Evolutionary conservation across 495 filamentous ascomycete genomes (phyloP).

Genomic region (Hypoxylon trugodes): DNA sequence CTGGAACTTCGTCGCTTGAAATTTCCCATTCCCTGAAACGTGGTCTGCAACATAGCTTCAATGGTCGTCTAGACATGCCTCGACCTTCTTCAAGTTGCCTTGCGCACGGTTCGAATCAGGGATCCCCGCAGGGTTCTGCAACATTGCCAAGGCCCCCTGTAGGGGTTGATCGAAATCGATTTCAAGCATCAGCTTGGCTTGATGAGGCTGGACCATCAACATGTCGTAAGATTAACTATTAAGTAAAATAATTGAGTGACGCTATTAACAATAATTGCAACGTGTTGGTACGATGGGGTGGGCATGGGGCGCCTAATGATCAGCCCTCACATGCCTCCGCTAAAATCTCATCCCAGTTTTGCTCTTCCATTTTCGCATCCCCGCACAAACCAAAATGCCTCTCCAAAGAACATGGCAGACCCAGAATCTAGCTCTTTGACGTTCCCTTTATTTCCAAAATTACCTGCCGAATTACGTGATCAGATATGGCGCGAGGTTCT

Average conservation of each 20-base stretch:
- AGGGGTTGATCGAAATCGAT: slow-evolving; percentile 10
- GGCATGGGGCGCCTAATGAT: no score
- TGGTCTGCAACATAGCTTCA: slow-evolving; percentile 20
- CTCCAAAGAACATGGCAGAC: background rate
- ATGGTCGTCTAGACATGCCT: slow-evolving; percentile 33
- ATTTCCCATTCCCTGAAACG: slow-evolving; percentile 34
- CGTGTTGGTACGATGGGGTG: no score
- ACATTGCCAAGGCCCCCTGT: slow-evolving; percentile 32
- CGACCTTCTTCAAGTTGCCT: slow-evolving; percentile 10
- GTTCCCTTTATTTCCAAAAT: background rate
- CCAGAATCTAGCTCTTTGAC: background rate
- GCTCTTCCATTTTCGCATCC: no score
- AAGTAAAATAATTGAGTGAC: no score
- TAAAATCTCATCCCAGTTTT: no score
- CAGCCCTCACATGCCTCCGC: no score
- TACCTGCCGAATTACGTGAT: background rate
- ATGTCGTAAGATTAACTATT: no score
- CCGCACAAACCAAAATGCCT: no score
- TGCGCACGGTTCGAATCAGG: slow-evolving; percentile 15
- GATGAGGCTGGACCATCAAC: no score
- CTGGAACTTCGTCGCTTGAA: slow-evolving; percentile 17
- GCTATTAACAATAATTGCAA: slow-evolving; percentile 6
- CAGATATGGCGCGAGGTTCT: slow-evolving; percentile 6
- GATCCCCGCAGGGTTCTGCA: slow-evolving; percentile 28
- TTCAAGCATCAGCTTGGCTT: background rate